Conservation (phyloP, 2,329 filamentous ascomycete species). For the Fusarium siculi region DNA sequence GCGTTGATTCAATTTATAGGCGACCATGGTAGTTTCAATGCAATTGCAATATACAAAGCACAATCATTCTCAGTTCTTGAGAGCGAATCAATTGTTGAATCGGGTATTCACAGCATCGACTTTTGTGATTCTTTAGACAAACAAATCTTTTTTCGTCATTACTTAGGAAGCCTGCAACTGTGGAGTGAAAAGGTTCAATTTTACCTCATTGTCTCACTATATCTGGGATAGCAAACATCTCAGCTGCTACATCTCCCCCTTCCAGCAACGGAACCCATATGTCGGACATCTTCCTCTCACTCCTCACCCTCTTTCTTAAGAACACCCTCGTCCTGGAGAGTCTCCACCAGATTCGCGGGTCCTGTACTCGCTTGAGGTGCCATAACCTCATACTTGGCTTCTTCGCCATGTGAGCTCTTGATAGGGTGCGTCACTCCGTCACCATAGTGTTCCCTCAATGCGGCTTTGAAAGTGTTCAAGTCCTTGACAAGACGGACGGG, state of each 20-base stretch:
- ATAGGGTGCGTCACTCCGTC: background rate
- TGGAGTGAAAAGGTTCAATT: too few species aligned
- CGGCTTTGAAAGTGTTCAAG: rapidly evolving
- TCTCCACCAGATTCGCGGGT: rapidly evolving
- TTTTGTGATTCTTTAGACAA: too few species aligned
- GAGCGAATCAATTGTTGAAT: too few species aligned
- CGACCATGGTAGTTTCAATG: too few species aligned
- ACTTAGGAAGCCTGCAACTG: too few species aligned
- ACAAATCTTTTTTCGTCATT: too few species aligned
- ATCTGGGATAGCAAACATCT: background rate
- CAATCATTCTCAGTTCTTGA: too few species aligned
- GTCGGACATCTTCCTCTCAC: rapidly evolving
- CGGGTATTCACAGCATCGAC: too few species aligned
- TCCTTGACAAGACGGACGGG: background rate
- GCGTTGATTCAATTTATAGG: too few species aligned
- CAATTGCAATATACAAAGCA: too few species aligned
- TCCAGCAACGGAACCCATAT: background rate
- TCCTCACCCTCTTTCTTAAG: background rate
- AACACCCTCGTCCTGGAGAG: background rate
- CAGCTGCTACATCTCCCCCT: too few species aligned
- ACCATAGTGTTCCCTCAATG: background rate
- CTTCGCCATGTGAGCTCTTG: background rate
- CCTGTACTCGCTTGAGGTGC: background rate
- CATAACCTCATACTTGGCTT: background rate
- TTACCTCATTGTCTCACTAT: background rate